These are phyloP conservation scores for Populus tremula DNA, from an alignment of 345 rosid genomes.

Conservation along the genomic window DNA sequence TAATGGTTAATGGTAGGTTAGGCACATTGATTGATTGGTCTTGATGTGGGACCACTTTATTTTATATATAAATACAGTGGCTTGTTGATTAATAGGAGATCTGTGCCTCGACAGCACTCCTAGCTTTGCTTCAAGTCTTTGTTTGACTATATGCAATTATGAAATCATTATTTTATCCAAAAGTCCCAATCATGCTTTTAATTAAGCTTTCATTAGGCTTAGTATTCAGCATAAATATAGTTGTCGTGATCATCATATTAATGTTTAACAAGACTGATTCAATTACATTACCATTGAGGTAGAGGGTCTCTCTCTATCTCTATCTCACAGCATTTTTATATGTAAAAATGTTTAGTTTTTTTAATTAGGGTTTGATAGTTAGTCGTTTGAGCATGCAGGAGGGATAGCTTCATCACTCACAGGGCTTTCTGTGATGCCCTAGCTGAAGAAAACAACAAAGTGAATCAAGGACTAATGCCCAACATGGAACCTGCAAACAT, in stretches of 20 bases:
- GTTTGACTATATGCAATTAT: conserved; percentile 19
- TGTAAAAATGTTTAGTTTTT: neutral
- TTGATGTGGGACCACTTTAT: neutral
- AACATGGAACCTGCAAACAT: conserved; percentile 10
- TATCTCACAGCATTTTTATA: neutral
- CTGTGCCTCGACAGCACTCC: neutral
- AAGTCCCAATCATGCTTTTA: conserved; percentile 5
- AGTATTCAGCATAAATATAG: too few species aligned
- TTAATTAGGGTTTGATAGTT: neutral
- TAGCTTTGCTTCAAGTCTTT: conserved; percentile 11
- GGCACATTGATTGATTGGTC: neutral
- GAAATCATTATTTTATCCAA: conserved; percentile 2
- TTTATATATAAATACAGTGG: neutral
- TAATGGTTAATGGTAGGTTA: neutral
- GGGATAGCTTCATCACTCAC: conserved; percentile 65
- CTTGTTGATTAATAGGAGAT: neutral
- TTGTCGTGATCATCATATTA: neutral
- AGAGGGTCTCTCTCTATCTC: neutral
- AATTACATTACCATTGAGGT: neutral
- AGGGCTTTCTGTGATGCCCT: conserved; percentile 72
- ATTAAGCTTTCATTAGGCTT: neutral
- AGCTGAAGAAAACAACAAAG: conserved; percentile 43
- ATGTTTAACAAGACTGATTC: neutral
- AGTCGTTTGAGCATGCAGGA: conserved; percentile 34
- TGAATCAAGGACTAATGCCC: conserved; percentile 16